phyloP scores from a whole-genome alignment of 306 rosid species.

The Dalbergia oliveri region DNA sequence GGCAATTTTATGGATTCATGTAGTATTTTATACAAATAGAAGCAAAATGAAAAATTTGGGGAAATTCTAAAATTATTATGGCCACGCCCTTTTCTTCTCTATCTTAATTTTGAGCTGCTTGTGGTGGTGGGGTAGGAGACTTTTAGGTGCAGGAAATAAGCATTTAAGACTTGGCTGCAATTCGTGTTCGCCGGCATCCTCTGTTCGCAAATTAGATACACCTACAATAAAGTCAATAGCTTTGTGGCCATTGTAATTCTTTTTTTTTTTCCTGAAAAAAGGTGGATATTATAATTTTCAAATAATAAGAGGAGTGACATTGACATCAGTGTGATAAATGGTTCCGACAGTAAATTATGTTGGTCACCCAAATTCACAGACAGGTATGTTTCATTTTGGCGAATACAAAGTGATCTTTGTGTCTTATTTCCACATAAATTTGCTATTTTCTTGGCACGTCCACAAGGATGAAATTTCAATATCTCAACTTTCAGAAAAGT shows the following conservation, averaged over 20 bases:
- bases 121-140: background rate
- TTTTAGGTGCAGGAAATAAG: slow-evolving; percentile 1
- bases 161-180: background rate
- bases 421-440: background rate
- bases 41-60: background rate
- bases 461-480: background rate
- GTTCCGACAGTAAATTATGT: background rate
- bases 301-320: background rate
- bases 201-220: background rate
- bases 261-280: background rate
- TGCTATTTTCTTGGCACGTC: background rate
- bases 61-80: slow-evolving; percentile 24
- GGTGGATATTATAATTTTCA: slow-evolving; percentile 19
- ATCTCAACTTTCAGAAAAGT: background rate
- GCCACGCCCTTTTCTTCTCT: slow-evolving; percentile 22
- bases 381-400: background rate
- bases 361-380: slow-evolving; percentile 16
- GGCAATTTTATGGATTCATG: background rate
- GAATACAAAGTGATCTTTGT: background rate
- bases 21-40: background rate
- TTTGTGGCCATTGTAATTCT: slow-evolving; percentile 28
- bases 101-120: background rate
- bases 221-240: background rate
- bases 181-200: slow-evolving; percentile 8
- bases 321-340: slow-evolving; percentile 3